A percentile compares a stretch with the other conserved stretches of the same genome.
Conservation (phyloP, 139 green algal species). For the Diplosphaera chodatii region DNA sequence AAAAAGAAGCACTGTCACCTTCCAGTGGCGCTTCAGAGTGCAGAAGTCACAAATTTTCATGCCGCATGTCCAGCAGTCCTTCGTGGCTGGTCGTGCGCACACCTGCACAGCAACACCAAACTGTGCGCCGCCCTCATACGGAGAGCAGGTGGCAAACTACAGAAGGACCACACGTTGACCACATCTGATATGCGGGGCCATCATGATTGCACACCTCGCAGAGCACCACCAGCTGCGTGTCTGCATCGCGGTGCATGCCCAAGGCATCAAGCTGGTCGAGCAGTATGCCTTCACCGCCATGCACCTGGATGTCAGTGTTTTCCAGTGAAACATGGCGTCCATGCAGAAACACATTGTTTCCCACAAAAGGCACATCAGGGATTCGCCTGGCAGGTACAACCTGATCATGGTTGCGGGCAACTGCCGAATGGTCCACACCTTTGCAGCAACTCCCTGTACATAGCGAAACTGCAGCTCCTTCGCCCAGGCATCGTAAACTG, state of each 20-base stretch:
- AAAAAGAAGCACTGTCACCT: too few relatives aligned
- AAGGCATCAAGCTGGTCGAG: conserved; percentile 63
- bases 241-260: conserved; percentile 39
- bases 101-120: too few relatives aligned
- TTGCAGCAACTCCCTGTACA: conserved; percentile 22
- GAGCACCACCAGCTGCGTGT: conserved; percentile 73
- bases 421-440: too few relatives aligned
- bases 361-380: too few relatives aligned
- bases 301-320: conserved; percentile 1
- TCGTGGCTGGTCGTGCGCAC: conserved; percentile 73
- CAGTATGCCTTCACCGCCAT: conserved; percentile 61
- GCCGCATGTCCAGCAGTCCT: conserved; percentile 64
- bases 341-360: too few relatives aligned
- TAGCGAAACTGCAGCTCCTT: conserved; percentile 56
- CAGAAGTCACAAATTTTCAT: conserved; percentile 83
- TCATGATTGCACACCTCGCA: conserved; percentile 82
- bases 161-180: too few relatives aligned
- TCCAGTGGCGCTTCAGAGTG: conserved; percentile 73
- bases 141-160: too few relatives aligned
- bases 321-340: too few relatives aligned
- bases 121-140: too few relatives aligned
- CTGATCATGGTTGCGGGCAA: too few relatives aligned
- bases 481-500: conserved; percentile 64
- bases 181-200: too few relatives aligned
- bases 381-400: too few relatives aligned